A percentile compares a stretch with the other conserved stretches of the same genome.
These are phyloP conservation scores for Centaurea solstitialis DNA, from an alignment of 129 eudicot species.

Conservation along the genomic window DNA sequence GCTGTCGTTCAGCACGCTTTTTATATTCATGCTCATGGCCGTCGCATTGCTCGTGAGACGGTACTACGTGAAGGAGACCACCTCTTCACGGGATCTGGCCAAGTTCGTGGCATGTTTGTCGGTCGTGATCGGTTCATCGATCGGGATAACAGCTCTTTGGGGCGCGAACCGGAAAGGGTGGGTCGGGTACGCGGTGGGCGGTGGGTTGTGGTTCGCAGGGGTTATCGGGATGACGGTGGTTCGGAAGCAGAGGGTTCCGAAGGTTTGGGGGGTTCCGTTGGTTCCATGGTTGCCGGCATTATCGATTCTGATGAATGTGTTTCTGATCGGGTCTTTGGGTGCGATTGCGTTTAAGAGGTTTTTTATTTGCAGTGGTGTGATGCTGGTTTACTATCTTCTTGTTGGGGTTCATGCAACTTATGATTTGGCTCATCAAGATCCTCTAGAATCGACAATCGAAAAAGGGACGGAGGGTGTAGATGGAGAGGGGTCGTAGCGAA, in stretches of 20 bases:
- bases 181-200: conserved; percentile 54
- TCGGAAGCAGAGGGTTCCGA: conserved; percentile 52
- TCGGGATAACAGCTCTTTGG: conserved; percentile 59
- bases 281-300: conserved; percentile 82
- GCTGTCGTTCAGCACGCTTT: conserved; percentile 74
- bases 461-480: conserved; percentile 31
- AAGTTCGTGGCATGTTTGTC: conserved; percentile 51
- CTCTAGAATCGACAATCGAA: conserved; percentile 27
- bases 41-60: conserved; percentile 77
- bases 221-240: conserved; percentile 54
- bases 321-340: conserved; percentile 77
- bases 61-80: conserved; percentile 61
- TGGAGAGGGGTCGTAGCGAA: conserved; percentile 14
- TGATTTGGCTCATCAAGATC: conserved; percentile 65
- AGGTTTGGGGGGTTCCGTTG: conserved; percentile 87
- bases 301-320: conserved; percentile 66
- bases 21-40: conserved; percentile 91
- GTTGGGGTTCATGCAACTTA: conserved; percentile 89
- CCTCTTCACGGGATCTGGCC: conserved; percentile 34
- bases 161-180: conserved; percentile 35
- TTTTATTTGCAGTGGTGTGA: conserved; percentile 70
- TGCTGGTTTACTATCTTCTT: conserved; percentile 70
- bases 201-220: conserved; percentile 56
- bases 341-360: conserved; percentile 59
- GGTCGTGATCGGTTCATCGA: conserved; percentile 51